Evolutionary conservation across 1,139 yeast species (phyloP), one percentile per base, ranked within the genome.

Genomic region (Sugiyamaella paludigena): DNA sequence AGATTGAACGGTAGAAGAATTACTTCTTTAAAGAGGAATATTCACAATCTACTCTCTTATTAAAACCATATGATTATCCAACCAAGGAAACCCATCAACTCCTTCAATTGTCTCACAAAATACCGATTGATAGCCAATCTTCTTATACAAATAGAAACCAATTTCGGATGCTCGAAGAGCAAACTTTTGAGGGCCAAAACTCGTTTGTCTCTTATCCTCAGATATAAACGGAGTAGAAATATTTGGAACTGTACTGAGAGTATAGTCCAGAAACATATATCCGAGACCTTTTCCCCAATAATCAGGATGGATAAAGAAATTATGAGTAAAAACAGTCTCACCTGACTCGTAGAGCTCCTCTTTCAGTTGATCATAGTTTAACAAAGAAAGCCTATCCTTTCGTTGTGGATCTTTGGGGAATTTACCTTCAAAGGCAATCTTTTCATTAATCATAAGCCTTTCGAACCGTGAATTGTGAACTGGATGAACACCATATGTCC

Each of bases 131-230:
- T 42, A 48, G 12, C 51, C 51, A 8, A 43, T 13, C 33, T 44
- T 48, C 13, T 35, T 27, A 27, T 48, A 48, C 33, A 48, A 26
- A 12, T 36, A 42, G 11, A 42, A 15, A 7, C 51, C 51, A 35
- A 37, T 40, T 6, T 38, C 43, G 9, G 48, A 30, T 13, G 51
- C 51, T 3, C 12, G 8, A 9, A 48, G 33, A 10, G 36, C 34
- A 12, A 48, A 36, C 27, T 48, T 48, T 33, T 39, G 48, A 6
- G 51, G 51, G n/a, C 51, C 51, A 24, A 40, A 40, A 10, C 42
- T 12, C 30, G 41, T 40, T 2, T n/a, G 11, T 16, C 29, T 34
- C 15, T 40, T 40, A 30, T 44, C 45, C 10, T 30, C 28, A 9
- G 50, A 47, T 12, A 19, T 27, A 34, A 48, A 48, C 10, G 48